These are phyloP conservation scores for Melampsora larici-populina DNA, from an alignment of 1,284 basidiomycete species.

Conservation along the genomic window DNA sequence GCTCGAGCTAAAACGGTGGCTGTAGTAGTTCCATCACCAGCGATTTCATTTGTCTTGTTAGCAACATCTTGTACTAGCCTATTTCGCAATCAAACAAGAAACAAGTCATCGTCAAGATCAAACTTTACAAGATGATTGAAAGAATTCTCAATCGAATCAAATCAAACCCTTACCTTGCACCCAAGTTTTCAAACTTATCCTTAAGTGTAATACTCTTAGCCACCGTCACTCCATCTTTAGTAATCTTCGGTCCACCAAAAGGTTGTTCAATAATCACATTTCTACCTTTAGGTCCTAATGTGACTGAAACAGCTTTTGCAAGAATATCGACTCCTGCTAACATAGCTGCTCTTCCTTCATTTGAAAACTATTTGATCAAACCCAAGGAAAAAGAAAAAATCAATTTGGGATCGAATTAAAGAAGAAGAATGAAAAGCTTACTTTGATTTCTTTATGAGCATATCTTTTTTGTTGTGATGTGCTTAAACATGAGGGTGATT, in stretches of 20 bases:
- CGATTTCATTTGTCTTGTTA: slow-evolving; percentile 83
- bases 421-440: too few species aligned
- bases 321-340: slow-evolving; percentile 93
- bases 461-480: slow-evolving; percentile 33
- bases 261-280: slow-evolving; percentile 99
- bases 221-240: slow-evolving; percentile 86
- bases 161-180: slow-evolving; percentile 71
- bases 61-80: slow-evolving; percentile 46
- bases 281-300: slow-evolving; percentile 92
- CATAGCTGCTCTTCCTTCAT: slow-evolving; percentile 89
- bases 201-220: slow-evolving; percentile 91
- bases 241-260: slow-evolving; percentile 82
- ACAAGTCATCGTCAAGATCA: slow-evolving; percentile 4
- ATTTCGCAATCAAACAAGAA: background rate
- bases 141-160: slow-evolving; percentile 20
- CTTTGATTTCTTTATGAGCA: slow-evolving; percentile 46
- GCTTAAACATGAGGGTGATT: background rate
- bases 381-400: slow-evolving; percentile 45
- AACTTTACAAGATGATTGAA: slow-evolving; percentile 8
- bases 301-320: slow-evolving; percentile 90
- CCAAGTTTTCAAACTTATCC: slow-evolving; percentile 99
- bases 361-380: slow-evolving; percentile 95
- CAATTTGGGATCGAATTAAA: background rate
- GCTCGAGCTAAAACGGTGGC: slow-evolving; percentile 94
- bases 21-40: slow-evolving; percentile 97